phyloP scores from a whole-genome alignment of 1,139 yeast species.

The Saccharomycopsis crataegensis region DNA sequence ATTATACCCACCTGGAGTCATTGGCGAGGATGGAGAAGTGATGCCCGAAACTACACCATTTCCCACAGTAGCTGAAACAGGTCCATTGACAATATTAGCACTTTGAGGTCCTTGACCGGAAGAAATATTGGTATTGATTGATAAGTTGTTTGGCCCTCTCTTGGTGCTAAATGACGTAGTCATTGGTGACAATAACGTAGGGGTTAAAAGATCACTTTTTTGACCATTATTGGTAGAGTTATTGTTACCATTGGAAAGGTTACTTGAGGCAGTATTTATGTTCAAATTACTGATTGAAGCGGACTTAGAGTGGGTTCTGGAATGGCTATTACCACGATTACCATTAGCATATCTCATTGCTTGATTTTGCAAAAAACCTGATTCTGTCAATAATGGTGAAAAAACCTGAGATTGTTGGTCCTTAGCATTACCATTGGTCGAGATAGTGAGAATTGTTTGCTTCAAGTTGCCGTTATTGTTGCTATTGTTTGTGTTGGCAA shows the following conservation, averaged over 20 bases:
- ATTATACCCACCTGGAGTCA: constrained; percentile 24
- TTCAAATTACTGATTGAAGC: constrained; percentile 8
- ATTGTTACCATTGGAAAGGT: not conserved
- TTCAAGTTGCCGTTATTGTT: not conserved
- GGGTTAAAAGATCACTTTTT: constrained; percentile 7
- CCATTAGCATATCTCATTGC: constrained; percentile 17
- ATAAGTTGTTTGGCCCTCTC: constrained; percentile 10
- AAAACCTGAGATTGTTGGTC: constrained; percentile 13
- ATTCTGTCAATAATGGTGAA: constrained; percentile 19
- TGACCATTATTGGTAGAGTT: not conserved
- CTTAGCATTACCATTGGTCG: not conserved
- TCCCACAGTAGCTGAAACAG: not conserved
- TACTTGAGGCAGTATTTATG: not conserved
- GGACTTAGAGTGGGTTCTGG: constrained; percentile 4
- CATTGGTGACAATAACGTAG: constrained; percentile 12
- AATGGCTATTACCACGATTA: constrained; percentile 1
- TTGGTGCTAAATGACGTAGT: constrained; percentile 8
- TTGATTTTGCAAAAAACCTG: constrained; percentile 20
- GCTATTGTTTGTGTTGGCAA: not conserved
- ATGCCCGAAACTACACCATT: constrained; percentile 23
- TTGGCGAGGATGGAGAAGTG: constrained; percentile 26
- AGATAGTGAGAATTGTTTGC: constrained; percentile 8
- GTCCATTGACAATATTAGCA: constrained; percentile 1
- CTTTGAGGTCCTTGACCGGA: not conserved
- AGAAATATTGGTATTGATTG: constrained; percentile 10